phyloP scores from a whole-genome alignment of 2,329 filamentous ascomycete species.

The Colletotrichum lindemuthianum region DNA sequence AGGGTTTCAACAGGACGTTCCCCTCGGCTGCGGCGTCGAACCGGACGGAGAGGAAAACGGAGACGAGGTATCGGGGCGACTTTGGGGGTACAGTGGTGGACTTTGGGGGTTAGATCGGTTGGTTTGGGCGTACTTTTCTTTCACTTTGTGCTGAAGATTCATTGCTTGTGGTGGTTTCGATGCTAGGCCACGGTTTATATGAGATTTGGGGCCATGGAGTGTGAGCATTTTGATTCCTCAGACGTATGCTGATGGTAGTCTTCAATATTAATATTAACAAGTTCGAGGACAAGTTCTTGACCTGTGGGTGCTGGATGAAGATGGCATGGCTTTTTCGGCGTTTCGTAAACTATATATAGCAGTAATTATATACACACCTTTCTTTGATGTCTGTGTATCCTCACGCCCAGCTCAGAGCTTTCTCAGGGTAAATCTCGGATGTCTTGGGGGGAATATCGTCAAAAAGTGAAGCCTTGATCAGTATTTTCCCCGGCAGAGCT shows the following conservation, averaged over 20 bases:
- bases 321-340: no score
- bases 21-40: slow-evolving; percentile 28
- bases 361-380: not conserved
- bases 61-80: slow-evolving; percentile 9
- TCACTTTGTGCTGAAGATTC: no score
- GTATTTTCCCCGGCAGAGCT: not conserved
- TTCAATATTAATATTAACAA: no score
- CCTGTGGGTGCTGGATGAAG: no score
- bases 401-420: slow-evolving; percentile 15
- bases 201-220: no score
- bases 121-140: not conserved
- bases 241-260: no score
- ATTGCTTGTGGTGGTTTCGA: not conserved
- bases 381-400: not conserved
- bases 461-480: slow-evolving; percentile 31
- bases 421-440: slow-evolving; percentile 3
- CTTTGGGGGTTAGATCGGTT: not conserved
- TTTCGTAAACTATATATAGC: no score
- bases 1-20: slow-evolving; percentile 41
- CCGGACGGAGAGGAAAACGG: slow-evolving; percentile 8
- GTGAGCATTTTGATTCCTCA: no score
- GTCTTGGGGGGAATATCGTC: slow-evolving; percentile 22
- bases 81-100: slow-evolving; percentile 5
- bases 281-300: no score
- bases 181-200: no score